phyloP scores from a whole-genome alignment of 305 asterid species.

The Fraxinus nigra region DNA sequence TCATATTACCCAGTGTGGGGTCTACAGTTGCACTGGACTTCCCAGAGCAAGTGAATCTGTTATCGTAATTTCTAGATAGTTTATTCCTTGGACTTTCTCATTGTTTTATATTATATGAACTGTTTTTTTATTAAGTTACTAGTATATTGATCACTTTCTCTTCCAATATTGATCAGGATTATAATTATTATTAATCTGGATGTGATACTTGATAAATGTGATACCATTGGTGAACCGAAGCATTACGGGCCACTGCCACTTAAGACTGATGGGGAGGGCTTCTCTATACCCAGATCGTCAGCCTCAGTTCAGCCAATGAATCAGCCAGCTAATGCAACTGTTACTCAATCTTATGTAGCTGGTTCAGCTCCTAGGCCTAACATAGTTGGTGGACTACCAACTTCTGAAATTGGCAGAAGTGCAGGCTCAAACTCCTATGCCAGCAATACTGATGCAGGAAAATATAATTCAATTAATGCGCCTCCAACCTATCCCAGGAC shows the following conservation, averaged over 20 bases:
- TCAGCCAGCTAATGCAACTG: conserved; percentile 22
- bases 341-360: conserved; percentile 24
- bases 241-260: conserved; percentile 24
- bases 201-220: conserved; percentile 54
- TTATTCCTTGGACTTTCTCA: background rate
- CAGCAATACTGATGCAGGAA: conserved; percentile 23
- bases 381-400: conserved; percentile 22
- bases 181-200: conserved; percentile 69
- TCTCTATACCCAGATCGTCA: conserved; percentile 40
- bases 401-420: conserved; percentile 25
- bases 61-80: background rate
- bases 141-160: conserved; percentile 1
- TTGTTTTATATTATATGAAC: background rate
- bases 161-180: conserved; percentile 57
- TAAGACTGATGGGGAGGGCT: conserved; percentile 36
- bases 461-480: conserved; percentile 25
- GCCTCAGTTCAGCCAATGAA: conserved; percentile 28
- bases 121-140: background rate
- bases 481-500: conserved; percentile 28
- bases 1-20: background rate
- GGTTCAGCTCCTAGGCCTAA: conserved; percentile 26
- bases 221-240: conserved; percentile 69
- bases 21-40: background rate
- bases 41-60: background rate
- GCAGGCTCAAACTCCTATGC: conserved; percentile 25